Conservation (phyloP, 2,329 filamentous ascomycete genomes). For the Colletotrichum lupini region DNA sequence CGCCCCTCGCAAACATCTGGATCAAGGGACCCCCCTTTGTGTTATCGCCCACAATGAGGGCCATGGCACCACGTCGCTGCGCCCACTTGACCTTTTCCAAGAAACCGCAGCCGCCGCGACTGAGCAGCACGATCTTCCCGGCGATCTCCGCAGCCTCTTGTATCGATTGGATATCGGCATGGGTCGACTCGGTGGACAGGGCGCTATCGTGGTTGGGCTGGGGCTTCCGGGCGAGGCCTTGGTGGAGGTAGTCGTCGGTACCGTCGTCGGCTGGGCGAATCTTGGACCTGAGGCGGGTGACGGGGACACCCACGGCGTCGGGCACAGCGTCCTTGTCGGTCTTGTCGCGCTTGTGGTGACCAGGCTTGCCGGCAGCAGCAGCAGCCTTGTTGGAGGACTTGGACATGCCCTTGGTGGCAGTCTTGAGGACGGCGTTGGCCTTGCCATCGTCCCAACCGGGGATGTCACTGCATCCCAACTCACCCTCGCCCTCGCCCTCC, state of each 20-base stretch:
- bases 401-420: conserved; percentile 44
- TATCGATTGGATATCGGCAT: conserved; percentile 82
- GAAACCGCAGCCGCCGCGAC: conserved; percentile 94
- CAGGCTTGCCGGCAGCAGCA: conserved; percentile 43
- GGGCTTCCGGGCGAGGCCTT: conserved; percentile 49
- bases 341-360: conserved; percentile 49
- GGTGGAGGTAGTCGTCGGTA: conserved; percentile 86
- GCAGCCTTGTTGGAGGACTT: conserved; percentile 41
- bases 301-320: conserved; percentile 41
- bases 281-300: conserved; percentile 41
- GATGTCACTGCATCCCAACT: conserved; percentile 94
- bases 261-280: conserved; percentile 65
- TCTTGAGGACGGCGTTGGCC: conserved; percentile 56
- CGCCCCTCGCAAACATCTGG: conserved; percentile 98
- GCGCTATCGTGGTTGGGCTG: conserved; percentile 48
- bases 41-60: conserved; percentile 94
- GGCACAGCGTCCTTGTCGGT: conserved; percentile 43
- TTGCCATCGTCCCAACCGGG: conserved; percentile 82
- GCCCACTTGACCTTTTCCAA: conserved; percentile 98
- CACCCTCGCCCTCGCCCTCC: conserved; percentile 76
- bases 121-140: conserved; percentile 91
- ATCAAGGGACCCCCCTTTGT: conserved; percentile 88
- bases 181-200: conserved; percentile 55
- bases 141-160: conserved; percentile 93
- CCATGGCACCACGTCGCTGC: conserved; percentile 87